Base-by-base conservation (phyloP, 2,329 filamentous ascomycete species). In the Huntiella bhutanensis region DNA sequence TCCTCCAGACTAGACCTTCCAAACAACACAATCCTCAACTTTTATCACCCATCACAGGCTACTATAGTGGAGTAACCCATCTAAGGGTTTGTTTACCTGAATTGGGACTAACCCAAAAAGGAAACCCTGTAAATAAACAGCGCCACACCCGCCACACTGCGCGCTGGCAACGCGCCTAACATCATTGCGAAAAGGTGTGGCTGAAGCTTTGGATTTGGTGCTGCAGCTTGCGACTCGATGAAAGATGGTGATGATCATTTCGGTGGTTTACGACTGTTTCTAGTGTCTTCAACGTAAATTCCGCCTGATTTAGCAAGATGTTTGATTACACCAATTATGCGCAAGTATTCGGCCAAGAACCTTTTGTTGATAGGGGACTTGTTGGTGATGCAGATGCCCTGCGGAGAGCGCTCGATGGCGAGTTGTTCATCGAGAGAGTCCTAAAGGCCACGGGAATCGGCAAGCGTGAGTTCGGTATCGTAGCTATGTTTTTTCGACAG, bases 361-460 rank as follows among this genome's bases (percentile, higher is more conserved):
- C 71, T 4, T 73, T 74, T 49, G 68, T 71, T 59, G 71, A 76
- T 55, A 68, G 73, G 48, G 69, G 70, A 50, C 60, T 70, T 32
- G 63, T 75, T 47, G 69, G 77, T 41, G 70, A 75, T 41, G 82
- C 86, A 46, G 69, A 80, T 49, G 63, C 68, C 28, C 74, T 74
- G 56, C 77, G 82, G 53, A 80, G 77, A 55, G 70, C 63, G 42
- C 67, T 86, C 15, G 75, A 78, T 51, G 79, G 80, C 53, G 66
- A 71, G 48, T 71, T 88, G 49, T 92, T 91, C 61, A 79, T 88
- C 56, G 84, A 92, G 59, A 75, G 80, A 46, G 74, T 92, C 36
- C 64, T 91, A 51, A 74, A 71, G 47, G 69, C 79, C 0, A 64
- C 88, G 22, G 75, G 80, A 22, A 72, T 91, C 49, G 68, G 70